Evolutionary conservation across 179 eudicot genomes (phyloP).

Genomic region (Corrigiola litoralis): DNA sequence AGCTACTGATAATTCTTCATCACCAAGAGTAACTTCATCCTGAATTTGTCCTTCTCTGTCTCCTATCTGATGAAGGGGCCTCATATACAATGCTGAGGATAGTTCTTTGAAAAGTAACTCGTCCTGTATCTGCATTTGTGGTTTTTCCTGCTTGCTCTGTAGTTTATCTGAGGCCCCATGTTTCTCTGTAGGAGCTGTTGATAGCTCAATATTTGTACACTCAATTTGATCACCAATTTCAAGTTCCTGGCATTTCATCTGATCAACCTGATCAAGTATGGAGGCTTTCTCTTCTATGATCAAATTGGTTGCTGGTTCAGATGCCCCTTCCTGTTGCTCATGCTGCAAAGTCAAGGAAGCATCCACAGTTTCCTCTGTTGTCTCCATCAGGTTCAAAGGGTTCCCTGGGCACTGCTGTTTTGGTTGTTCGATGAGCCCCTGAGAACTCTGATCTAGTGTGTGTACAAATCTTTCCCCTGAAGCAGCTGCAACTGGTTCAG

Average conservation of each 20-base stretch:
- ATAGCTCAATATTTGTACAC: too few relatives aligned
- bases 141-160: not conserved
- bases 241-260: too few relatives aligned
- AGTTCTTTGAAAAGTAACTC: not conserved
- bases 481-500: not conserved
- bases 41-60: conserved; percentile 1
- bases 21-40: conserved; percentile 5
- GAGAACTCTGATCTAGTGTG: not conserved
- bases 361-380: not conserved
- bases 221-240: too few relatives aligned
- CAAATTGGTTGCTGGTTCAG: not conserved
- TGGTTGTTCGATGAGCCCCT: not conserved
- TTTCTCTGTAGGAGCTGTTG: too few relatives aligned
- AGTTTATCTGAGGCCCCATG: not conserved
- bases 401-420: not conserved
- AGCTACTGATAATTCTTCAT: not conserved
- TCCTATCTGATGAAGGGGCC: conserved; percentile 2
- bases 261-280: too few relatives aligned
- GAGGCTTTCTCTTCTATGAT: too few relatives aligned
- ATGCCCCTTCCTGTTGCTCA: not conserved
- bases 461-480: not conserved
- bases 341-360: not conserved
- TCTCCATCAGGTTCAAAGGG: not conserved
- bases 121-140: too few relatives aligned
- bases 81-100: conserved; percentile 1